Conservation (phyloP, 495 filamentous ascomycete genomes). For the Hapsidospora chrysogenum region DNA sequence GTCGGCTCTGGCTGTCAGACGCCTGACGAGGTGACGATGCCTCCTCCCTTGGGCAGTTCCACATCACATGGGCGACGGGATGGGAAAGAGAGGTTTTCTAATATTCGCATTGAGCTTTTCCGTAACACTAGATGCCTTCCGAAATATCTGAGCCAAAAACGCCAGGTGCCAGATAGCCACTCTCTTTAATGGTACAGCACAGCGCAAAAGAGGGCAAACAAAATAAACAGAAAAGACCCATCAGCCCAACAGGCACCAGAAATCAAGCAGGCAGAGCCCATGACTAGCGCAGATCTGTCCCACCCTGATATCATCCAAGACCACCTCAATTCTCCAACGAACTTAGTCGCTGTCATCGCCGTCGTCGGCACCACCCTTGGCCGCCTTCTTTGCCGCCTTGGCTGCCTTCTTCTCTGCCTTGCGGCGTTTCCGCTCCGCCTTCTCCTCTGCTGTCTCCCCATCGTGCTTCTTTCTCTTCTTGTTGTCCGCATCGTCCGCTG, state of each 20-base stretch:
- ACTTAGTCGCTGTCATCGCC: slow-evolving; percentile 34
- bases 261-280: neutral
- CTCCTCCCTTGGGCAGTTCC: too few relatives aligned
- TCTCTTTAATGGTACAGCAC: neutral
- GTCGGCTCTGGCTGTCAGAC: too few relatives aligned
- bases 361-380: slow-evolving; percentile 31
- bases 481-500: slow-evolving; percentile 17
- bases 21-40: too few relatives aligned
- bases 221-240: slow-evolving; percentile 1
- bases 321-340: neutral
- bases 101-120: too few relatives aligned
- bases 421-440: slow-evolving; percentile 55
- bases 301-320: neutral
- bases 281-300: neutral
- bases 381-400: slow-evolving; percentile 44
- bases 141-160: slow-evolving; percentile 1
- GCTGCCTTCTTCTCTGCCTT: slow-evolving; percentile 62
- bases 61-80: too few relatives aligned
- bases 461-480: slow-evolving; percentile 80
- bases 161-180: slow-evolving; percentile 1
- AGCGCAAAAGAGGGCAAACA: neutral
- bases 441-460: slow-evolving; percentile 60
- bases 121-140: too few relatives aligned
- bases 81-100: too few relatives aligned
- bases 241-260: neutral